A percentile compares a stretch with the other conserved stretches of the same genome.
phyloP scores from a whole-genome alignment of 441 rosid genomes.

The Adansonia rubrostipa region DNA sequence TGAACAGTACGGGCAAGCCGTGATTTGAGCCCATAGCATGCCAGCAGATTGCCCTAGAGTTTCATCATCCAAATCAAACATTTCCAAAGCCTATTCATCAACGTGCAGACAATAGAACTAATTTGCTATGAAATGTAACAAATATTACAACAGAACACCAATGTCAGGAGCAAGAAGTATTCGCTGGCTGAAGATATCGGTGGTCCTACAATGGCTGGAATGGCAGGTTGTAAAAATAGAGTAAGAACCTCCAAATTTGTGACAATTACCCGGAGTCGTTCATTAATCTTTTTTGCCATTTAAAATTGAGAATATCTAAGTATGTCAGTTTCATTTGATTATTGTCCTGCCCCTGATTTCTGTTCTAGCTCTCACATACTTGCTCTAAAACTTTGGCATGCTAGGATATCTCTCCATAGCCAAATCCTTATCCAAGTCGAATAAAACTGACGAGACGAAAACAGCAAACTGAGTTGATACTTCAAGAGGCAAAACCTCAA shows the following conservation, averaged over 20 bases:
- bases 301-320: background rate
- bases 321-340: background rate
- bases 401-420: background rate
- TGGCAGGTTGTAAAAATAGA: background rate
- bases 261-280: background rate
- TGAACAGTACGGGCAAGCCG: background rate
- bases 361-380: background rate
- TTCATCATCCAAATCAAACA: background rate
- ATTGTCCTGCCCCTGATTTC: background rate
- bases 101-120: background rate
- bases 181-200: background rate
- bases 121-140: background rate
- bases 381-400: background rate
- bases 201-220: background rate
- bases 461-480: background rate
- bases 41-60: background rate
- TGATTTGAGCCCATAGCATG: background rate
- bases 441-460: background rate
- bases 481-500: constrained; percentile 15
- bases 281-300: background rate
- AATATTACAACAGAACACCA: background rate
- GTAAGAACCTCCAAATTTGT: background rate
- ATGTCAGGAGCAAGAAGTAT: background rate
- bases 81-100: background rate
- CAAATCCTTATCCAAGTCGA: background rate